Base-by-base conservation (phyloP, 2,329 filamentous ascomycete genomes). In the Fusarium tjaetaba region DNA sequence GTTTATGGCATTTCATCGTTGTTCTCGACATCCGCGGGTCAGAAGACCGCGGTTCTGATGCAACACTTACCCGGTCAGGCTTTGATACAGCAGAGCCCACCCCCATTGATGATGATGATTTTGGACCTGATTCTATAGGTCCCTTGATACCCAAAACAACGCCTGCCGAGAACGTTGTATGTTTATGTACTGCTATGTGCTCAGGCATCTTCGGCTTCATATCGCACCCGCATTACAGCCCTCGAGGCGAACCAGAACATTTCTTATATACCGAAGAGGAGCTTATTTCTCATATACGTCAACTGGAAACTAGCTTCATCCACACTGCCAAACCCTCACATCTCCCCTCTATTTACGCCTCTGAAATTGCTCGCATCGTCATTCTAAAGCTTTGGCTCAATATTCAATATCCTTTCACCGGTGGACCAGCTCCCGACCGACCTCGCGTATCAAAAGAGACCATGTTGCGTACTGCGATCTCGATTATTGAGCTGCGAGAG, bases 1-100 rank as follows among this genome's bases (percentile, higher is more conserved):
- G 90, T 6, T 77, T 92, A 0, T 92, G 90, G 87, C 89, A 88
- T 82, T 88, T 91, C 71, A 85, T 92, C n/a, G 79, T 90, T 36
- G 84, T 90, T n/a, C 83, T 91, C 4, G 90, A 92, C 71, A 82
- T 86, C 34, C 85, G 87, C 13, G 85, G 85, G 2, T 85, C 88
- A 11, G 88, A 90, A 73, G 84, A 89, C 56, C 85, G 87, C 7
- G 89, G 89, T 16, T 83, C 85, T 4, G 84, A 81, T 22, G 80
- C 84, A 16, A 80, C 84, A n/a, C 81, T 88, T 11, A 78, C 83
- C 14, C 76, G 78, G 10, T 78, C 82, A n/a, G 79, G 79, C 18
- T 87, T 84, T 70, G 85, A 87, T 72, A 88, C 87, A 2, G 80
- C 79, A 7, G 76, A 86, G 11, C 88, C 88, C 1, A 81, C 84